These are phyloP conservation scores for Leccinellum luteum DNA, from an alignment of 768 basidiomycete species.

Conservation along the genomic window DNA sequence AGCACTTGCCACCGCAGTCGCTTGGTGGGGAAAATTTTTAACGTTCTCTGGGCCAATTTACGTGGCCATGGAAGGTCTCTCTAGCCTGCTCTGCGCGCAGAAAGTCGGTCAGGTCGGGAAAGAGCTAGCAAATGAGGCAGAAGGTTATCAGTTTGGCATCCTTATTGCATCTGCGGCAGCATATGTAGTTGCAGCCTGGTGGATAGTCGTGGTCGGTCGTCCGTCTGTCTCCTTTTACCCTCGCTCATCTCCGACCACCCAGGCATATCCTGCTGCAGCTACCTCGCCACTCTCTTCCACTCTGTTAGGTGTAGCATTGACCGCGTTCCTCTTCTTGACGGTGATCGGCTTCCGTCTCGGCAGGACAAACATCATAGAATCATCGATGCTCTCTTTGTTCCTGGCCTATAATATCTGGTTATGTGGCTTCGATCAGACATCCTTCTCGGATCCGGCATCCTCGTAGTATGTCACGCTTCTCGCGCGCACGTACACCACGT, in stretches of 20 bases:
- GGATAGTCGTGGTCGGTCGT: constrained; percentile 73
- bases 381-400: constrained; percentile 81
- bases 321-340: constrained; percentile 86
- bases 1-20: constrained; percentile 52
- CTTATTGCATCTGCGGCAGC: constrained; percentile 75
- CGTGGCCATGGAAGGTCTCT: constrained; percentile 80
- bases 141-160: constrained; percentile 72
- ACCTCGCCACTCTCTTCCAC: constrained; percentile 86
- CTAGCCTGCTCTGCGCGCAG: constrained; percentile 79
- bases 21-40: constrained; percentile 72
- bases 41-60: constrained; percentile 74
- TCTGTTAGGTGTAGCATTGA: constrained; percentile 82
- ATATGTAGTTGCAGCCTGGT: constrained; percentile 82
- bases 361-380: constrained; percentile 91
- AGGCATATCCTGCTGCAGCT: constrained; percentile 83
- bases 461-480: constrained; percentile 58
- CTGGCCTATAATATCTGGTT: constrained; percentile 91
- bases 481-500: not conserved
- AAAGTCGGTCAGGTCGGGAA: constrained; percentile 77
- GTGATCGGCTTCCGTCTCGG: constrained; percentile 87
- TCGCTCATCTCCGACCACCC: constrained; percentile 12
- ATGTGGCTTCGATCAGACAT: constrained; percentile 75
- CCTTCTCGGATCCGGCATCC: constrained; percentile 69
- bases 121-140: constrained; percentile 67
- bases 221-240: not conserved